Base-by-base conservation (phyloP, 371 early-diverging fungal species). In the Gilbertella persicaria region DNA sequence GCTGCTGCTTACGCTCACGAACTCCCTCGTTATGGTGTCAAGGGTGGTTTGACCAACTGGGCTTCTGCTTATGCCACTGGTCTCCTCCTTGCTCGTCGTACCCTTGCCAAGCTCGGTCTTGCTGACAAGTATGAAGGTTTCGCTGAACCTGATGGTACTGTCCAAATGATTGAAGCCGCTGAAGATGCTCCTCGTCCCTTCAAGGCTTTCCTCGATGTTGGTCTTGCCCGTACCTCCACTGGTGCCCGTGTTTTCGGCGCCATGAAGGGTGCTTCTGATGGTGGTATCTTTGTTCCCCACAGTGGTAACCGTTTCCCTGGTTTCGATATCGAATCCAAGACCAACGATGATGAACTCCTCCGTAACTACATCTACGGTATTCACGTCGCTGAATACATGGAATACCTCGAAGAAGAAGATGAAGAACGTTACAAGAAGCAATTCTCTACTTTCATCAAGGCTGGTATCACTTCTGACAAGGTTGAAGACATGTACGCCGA, bases 31-130 rank as follows among this genome's bases (percentile, higher is more conserved):
- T 99, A 94, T 80, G 99, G 99, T 58, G 83, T 99, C 82, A 92
- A 94, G 87, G 92, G 95, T 84, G 99, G 99, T 86, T 86, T 99
- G 76, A 99, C 98, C 85, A 99, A 99, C 96, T 99, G 98, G 95
- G 89, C 99, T 69, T 99, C 99, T 67, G 90, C 99, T 67, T 99
- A 99, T 84, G 89, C 93, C 71, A 99, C 99, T 54, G 99, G 99
- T 87, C 92, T 99, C 57, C 88, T 99, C 36, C 85, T 91, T 58
- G 99, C 98, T 55, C 96, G 99, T 68, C 93, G 99, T 81, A 89
- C 92, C 67, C 88, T 99, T 56, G 79, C 86, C 78, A 95, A 98
- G 87, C 91, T 99, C 64, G 91, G 92, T 59, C 88, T 98, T 50
- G 93, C 90, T 69, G 87, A 90, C 73, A 91, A 94, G 86, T 96